Evolutionary conservation across 1,284 basidiomycete genomes (phyloP).

Genomic region (Moniliophthora roreri): DNA sequence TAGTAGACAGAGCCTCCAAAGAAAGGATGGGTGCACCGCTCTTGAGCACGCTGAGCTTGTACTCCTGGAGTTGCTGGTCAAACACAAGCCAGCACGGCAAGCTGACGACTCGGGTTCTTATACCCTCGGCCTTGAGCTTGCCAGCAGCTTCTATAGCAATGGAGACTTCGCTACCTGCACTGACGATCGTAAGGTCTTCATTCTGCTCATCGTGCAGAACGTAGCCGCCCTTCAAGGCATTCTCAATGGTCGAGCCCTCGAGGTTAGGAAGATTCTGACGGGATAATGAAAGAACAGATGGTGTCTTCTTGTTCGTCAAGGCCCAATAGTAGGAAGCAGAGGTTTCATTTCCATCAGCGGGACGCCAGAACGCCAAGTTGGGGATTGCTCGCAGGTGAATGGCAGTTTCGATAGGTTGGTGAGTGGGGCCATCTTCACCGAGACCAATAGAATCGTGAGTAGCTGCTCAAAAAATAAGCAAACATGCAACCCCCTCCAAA

Average conservation of each 20-base stretch:
- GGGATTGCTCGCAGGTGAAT: conserved; percentile 87
- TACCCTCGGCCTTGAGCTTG: conserved; percentile 71
- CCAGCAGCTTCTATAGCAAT: conserved; percentile 86
- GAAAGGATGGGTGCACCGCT: conserved; percentile 89
- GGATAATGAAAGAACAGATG: conserved; percentile 86
- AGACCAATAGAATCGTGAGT: conserved; percentile 92
- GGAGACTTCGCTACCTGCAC: conserved; percentile 85
- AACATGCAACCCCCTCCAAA: not conserved
- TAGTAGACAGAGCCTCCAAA: conserved; percentile 82
- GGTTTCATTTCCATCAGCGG: conserved; percentile 93
- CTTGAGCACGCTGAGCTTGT: conserved; percentile 83
- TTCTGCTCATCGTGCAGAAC: conserved; percentile 78
- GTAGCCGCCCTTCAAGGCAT: conserved; percentile 85
- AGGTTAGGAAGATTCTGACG: conserved; percentile 94
- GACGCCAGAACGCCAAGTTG: conserved; percentile 90
- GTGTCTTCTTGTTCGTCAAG: conserved; percentile 71
- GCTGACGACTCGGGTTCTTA: conserved; percentile 85
- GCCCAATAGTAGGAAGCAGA: conserved; percentile 88
- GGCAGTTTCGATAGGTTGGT: conserved; percentile 92
- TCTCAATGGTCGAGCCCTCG: conserved; percentile 85
- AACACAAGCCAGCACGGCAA: conserved; percentile 92
- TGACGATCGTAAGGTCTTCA: conserved; percentile 86
- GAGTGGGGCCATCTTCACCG: conserved; percentile 95
- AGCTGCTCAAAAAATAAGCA: conserved; percentile 37
- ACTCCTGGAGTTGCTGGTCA: conserved; percentile 80